Conservation (phyloP, 148 eudicot species). For the Nepenthes mirabilis region DNA sequence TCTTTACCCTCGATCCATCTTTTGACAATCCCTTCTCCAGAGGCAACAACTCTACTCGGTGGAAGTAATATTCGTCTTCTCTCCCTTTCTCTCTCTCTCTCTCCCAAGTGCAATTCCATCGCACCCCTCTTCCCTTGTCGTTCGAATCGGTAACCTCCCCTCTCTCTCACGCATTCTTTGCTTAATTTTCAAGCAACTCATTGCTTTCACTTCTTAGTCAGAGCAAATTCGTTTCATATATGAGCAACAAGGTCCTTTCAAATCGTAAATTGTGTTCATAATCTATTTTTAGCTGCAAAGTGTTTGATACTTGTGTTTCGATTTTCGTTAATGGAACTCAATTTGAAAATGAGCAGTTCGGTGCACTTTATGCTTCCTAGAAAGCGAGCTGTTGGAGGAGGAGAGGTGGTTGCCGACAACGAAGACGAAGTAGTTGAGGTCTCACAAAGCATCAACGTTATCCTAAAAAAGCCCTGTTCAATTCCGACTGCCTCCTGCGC, state of each 20-base stretch:
- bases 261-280: neutral
- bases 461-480: conserved; percentile 33
- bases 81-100: neutral
- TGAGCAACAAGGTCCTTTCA: neutral
- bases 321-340: conserved; percentile 4
- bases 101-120: too few species aligned
- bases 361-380: conserved; percentile 67
- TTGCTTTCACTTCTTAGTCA: neutral
- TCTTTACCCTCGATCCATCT: too few species aligned
- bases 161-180: conserved; percentile 1
- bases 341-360: conserved; percentile 22
- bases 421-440: conserved; percentile 6
- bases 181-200: conserved; percentile 7
- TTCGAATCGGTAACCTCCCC: neutral
- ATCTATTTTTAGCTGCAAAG: neutral
- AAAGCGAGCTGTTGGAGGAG: conserved; percentile 55
- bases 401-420: conserved; percentile 24
- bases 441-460: conserved; percentile 10
- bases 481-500: conserved; percentile 18
- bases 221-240: neutral
- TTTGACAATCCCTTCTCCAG: too few species aligned
- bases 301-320: neutral
- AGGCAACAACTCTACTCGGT: too few species aligned
- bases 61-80: too few species aligned
- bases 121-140: too few species aligned